These are phyloP conservation scores for Hemisphaericaspora xylofermentans DNA, from an alignment of 1,139 yeast species.

Conservation along the genomic window DNA sequence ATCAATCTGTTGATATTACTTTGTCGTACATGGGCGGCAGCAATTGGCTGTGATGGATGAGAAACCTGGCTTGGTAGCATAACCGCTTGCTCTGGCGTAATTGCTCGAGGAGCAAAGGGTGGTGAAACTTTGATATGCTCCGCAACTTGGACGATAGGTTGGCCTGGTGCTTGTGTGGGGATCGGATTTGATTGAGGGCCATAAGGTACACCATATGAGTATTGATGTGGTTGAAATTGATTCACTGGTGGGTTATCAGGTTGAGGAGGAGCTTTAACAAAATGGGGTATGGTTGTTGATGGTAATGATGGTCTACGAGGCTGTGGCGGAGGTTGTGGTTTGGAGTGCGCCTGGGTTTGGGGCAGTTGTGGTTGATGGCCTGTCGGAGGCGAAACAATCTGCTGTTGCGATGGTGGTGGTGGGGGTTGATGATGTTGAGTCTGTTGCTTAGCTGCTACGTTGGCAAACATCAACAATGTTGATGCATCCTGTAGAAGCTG, in stretches of 20 bases:
- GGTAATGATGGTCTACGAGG: constrained; percentile 6
- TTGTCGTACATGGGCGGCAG: constrained; percentile 4
- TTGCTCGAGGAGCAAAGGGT: not conserved
- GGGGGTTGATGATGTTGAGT: constrained; percentile 22
- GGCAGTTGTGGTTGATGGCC: constrained; percentile 3
- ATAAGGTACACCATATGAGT: not conserved
- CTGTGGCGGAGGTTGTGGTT: constrained; percentile 4
- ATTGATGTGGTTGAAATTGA: not conserved
- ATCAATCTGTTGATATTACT: constrained; percentile 15
- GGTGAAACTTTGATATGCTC: not conserved
- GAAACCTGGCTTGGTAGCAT: not conserved
- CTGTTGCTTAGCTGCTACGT: constrained; percentile 50
- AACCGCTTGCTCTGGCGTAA: not conserved
- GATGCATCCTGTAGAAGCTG: constrained; percentile 61
- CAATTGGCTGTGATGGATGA: not conserved
- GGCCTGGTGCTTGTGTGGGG: not conserved
- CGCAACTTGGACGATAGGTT: not conserved
- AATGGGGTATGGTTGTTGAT: constrained; percentile 4
- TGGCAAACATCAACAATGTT: constrained; percentile 64
- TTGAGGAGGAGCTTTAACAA: not conserved
- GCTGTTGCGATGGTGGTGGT: constrained; percentile 12
- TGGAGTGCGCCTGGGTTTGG: constrained; percentile 3
- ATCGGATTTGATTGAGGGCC: not conserved
- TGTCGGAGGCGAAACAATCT: constrained; percentile 10
- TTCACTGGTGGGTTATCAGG: not conserved